Conservation (phyloP, 2,329 filamentous ascomycete genomes). For the Aureobasidium pullulans region DNA sequence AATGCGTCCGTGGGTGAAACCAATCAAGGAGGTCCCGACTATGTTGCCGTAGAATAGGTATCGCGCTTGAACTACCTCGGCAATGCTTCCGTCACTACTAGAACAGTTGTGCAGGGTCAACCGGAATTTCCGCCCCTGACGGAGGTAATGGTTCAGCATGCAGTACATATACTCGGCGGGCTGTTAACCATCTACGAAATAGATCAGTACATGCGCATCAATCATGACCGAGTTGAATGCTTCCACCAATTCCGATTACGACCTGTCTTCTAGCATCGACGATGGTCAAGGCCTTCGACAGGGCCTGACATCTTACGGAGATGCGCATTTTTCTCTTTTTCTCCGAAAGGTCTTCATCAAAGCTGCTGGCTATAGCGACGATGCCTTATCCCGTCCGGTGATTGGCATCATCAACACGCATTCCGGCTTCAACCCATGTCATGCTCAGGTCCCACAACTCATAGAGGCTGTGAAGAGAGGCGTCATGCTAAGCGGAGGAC, state of each 20-base stretch:
- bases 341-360: conserved; percentile 73
- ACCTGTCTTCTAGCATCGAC: conserved; percentile 49
- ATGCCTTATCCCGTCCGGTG: conserved; percentile 61
- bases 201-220: no score
- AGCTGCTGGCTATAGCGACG: conserved; percentile 64
- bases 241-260: conserved; percentile 41
- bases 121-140: no score
- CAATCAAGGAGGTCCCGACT: no score
- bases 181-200: no score
- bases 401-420: conserved; percentile 69
- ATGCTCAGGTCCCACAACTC: conserved; percentile 64
- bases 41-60: no score
- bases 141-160: no score
- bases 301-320: conserved; percentile 62
- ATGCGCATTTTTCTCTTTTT: conserved; percentile 68
- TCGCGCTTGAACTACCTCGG: no score
- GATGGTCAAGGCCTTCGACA: conserved; percentile 51
- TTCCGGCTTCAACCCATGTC: conserved; percentile 67
- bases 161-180: no score
- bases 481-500: conserved; percentile 57
- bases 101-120: no score
- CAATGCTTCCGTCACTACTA: no score
- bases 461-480: conserved; percentile 64
- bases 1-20: no score
- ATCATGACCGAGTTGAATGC: no score